Base-by-base conservation (phyloP, 306 rosid genomes). In the Prunus mongolica region DNA sequence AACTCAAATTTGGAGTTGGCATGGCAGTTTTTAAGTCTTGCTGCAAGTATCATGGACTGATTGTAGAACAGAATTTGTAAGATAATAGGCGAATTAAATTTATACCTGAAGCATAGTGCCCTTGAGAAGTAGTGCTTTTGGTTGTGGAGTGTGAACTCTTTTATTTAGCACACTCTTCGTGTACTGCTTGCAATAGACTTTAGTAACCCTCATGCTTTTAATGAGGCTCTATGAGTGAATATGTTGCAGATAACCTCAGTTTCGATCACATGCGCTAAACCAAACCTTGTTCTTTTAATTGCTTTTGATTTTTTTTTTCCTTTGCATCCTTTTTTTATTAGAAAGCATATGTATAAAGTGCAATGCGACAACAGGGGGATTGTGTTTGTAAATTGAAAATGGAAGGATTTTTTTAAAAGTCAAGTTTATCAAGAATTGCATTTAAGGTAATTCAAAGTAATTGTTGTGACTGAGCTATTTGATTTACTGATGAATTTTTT, bases 401-500 rank as follows among this genome's bases (percentile, higher is more conserved):
- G 57, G 20, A 18, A 52, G n/a, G 58, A 16, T 18, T 18, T 16
- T 18, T 15, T 6, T 1, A 4, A 5, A 52, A 52, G 22, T 52
- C 22, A 52, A 52, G 58, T 52, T 52, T 18, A 18, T 52, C 58
- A 18, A 52, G 58, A 52, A 52, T 52, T 18, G 24, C 58, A 52
- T 15, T 52, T 52, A 18, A 16, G 0, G n/a, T 52, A 18, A 22
- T 52, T 52, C 22, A 52, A 52, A 52, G 24, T 18, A 52, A 18
- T 52, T 6, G 14, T 10, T 47, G 44, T 38, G 44, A 38, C 52
- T 13, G 52, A 47, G 52, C 52, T 47, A 65, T 38, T 63, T 61
- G 73, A 72, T 47, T 65, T 22, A 49, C 38, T 77, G 14, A 11
- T 79, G 49, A 19, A 73, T 55, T 78, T 76, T 78, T 52, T 69